Evolutionary conservation across 192 early-diverging fungal genomes (phyloP).

Genomic region (Rhizophagus clarus): DNA sequence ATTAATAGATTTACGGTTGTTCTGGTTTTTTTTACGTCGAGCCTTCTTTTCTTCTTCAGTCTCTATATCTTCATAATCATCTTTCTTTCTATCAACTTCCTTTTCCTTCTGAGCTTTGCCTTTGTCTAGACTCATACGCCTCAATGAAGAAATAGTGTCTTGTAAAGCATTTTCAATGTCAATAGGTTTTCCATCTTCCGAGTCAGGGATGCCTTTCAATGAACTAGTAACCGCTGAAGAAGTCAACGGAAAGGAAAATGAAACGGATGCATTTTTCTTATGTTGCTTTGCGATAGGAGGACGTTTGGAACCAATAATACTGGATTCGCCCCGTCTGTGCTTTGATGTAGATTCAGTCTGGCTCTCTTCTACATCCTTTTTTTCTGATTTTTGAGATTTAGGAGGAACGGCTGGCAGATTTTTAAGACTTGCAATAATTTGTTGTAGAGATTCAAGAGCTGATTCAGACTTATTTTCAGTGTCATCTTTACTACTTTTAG

Average conservation of each 20-base stretch:
- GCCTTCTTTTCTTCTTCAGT: conserved; percentile 20
- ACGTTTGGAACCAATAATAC: conserved; percentile 2
- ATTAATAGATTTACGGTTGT: conserved; percentile 16
- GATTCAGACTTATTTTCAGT: conserved; percentile 37
- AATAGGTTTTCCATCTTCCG: conserved; percentile 33
- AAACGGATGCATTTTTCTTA: conserved; percentile 31
- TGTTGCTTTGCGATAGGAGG: conserved; percentile 23
- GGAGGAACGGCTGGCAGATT: conserved; percentile 44
- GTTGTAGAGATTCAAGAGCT: conserved; percentile 52
- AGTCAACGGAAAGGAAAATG: conserved; percentile 35
- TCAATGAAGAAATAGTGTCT: conserved; percentile 44
- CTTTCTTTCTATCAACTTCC: conserved; percentile 31
- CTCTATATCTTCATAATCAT: conserved; percentile 21
- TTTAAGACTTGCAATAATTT: conserved; percentile 58
- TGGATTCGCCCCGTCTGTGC: conserved; percentile 28
- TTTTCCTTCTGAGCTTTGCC: conserved; percentile 38
- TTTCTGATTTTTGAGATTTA: conserved; percentile 32
- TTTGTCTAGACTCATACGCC: conserved; percentile 39
- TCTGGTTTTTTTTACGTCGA: conserved; percentile 22
- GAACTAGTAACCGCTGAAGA: conserved; percentile 15
- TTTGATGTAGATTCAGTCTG: conserved; percentile 4
- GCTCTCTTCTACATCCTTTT: background rate
- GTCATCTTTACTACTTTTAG: conserved; percentile 31
- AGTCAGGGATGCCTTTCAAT: conserved; percentile 27
- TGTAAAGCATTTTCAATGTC: conserved; percentile 46